These are phyloP conservation scores for Aurantiochytrium sp. DNA, from an alignment of 108 stramenopile species.

Conservation along the genomic window DNA sequence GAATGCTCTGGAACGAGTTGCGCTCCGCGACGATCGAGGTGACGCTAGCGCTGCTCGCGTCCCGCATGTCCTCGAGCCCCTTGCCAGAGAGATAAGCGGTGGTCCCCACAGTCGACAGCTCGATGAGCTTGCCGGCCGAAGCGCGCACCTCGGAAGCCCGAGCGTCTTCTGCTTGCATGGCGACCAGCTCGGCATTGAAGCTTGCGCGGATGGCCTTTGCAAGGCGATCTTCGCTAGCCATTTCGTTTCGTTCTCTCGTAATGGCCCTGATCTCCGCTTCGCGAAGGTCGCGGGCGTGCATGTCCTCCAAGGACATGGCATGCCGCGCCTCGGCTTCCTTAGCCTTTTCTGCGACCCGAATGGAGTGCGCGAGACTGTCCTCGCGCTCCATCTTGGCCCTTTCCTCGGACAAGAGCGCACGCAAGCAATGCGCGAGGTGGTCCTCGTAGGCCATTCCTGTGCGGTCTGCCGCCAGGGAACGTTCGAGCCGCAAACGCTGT, in stretches of 20 bases:
- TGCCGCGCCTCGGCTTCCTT: neutral
- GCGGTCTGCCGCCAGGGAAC: neutral
- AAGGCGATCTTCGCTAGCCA: neutral
- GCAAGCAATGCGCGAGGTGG: neutral
- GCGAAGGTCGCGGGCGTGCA: neutral
- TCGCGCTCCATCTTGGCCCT: neutral
- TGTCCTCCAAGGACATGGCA: neutral
- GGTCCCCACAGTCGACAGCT: neutral
- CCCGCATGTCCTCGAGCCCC: neutral
- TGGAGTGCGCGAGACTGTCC: neutral
- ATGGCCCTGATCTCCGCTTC: neutral
- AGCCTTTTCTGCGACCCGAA: neutral
- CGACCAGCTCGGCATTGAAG: neutral
- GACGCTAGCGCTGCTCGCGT: neutral
- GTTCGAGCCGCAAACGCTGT: neutral
- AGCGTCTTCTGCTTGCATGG: neutral
- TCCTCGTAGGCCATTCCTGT: neutral
- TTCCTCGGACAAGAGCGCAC: neutral
- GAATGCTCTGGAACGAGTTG: neutral
- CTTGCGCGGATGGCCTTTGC: neutral
- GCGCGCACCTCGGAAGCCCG: neutral
- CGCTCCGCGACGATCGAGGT: neutral
- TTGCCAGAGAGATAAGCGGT: neutral
- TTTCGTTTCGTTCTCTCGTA: neutral
- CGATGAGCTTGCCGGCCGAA: neutral